Evolutionary conservation across 352 stramenopile genomes (phyloP), one percentile per base, ranked within the genome.

Genomic region (Globisporangium perplexum): DNA sequence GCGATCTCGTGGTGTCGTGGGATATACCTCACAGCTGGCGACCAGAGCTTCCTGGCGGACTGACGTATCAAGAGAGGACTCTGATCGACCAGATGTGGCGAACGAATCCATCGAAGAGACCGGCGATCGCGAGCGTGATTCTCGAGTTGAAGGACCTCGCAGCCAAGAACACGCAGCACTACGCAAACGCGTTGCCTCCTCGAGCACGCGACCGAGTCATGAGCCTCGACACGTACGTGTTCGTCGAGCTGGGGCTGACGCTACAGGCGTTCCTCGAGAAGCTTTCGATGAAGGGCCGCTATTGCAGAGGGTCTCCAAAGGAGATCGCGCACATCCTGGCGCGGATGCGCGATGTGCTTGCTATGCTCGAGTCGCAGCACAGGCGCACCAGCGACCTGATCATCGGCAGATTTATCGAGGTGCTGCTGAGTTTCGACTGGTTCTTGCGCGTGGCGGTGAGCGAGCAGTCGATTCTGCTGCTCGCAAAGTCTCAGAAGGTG

Each of bases 41-140:
- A 22, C 36, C 36, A 6, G 36, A 18, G 36, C 17, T 43, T 11
- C 36, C 36, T 18, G 17, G 18, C 3, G 20, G 10, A n/a, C 10
- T 43, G 36, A 20, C 36, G 10, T 5, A 1, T 15, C 11, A 42
- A 14, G 11, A 42, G 18, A 42, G 18, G 36, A n/a, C n/a, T 8
- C 23, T 52, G 7, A 28, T 52, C 8, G 31, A 38, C 20, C 24
- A 31, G 28, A 51, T 51, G 17, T 51, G 46, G 46, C n/a, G 11
- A 6, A 17, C n/a, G 10, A 28, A 51, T 18, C 46, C 8, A 7
- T 26, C 30, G 6, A 51, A 38, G n/a, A 17, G 30, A 42, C 47
- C 30, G n/a, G 30, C 47, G 33, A 38, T 52, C 0, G 11, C 30
- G 30, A 43, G 30, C 20, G 47, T 52, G 11, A 12, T 41, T 1